Percentiles rank a stretch among this genome's conserved stretches.
phyloP scores from a whole-genome alignment of 1,139 yeast species.

The Geotrichum phurueaensis region DNA sequence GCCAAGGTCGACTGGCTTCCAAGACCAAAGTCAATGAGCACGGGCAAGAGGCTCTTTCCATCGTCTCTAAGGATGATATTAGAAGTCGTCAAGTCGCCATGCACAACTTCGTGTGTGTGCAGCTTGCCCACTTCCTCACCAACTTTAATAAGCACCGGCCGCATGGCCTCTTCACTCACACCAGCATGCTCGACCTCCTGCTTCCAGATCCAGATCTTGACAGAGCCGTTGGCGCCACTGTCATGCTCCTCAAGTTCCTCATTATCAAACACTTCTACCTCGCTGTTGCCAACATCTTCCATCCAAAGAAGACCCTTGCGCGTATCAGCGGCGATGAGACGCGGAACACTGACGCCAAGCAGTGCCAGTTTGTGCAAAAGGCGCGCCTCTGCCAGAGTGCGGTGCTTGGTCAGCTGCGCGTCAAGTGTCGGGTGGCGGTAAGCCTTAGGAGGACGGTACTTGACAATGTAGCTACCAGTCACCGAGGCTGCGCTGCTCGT shows the following conservation, averaged over 20 bases:
- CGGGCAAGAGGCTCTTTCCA: slow-evolving; percentile 38
- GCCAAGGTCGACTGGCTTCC: slow-evolving; percentile 64
- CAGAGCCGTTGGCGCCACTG: slow-evolving; percentile 27
- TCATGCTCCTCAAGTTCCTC: slow-evolving; percentile 14
- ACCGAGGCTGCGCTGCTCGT: slow-evolving; percentile 30
- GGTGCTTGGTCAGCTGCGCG: slow-evolving; percentile 61
- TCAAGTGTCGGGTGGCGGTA: slow-evolving; percentile 86
- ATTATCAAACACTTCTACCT: slow-evolving; percentile 32
- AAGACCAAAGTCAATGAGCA: slow-evolving; percentile 86
- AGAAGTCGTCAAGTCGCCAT: slow-evolving; percentile 92
- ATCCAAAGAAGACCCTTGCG: slow-evolving; percentile 81
- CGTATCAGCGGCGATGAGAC: slow-evolving; percentile 66
- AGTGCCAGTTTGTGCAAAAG: slow-evolving; percentile 56
- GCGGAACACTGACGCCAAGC: slow-evolving; percentile 61
- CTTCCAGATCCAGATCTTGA: slow-evolving; percentile 39
- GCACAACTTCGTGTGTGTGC: slow-evolving; percentile 75
- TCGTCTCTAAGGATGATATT: slow-evolving; percentile 53
- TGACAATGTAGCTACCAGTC: slow-evolving; percentile 50
- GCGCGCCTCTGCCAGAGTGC: slow-evolving; percentile 83
- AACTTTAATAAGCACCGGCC: slow-evolving; percentile 37
- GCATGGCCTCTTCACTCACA: slow-evolving; percentile 26
- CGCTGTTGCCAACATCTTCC: slow-evolving; percentile 51
- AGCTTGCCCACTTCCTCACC: slow-evolving; percentile 68
- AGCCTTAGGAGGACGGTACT: slow-evolving; percentile 81
- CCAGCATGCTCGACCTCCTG: slow-evolving; percentile 23